Percentiles rank a stretch among this genome's conserved stretches.
Conservation (phyloP, 2,329 filamentous ascomycete species). For the Diaporthe ampelina region DNA sequence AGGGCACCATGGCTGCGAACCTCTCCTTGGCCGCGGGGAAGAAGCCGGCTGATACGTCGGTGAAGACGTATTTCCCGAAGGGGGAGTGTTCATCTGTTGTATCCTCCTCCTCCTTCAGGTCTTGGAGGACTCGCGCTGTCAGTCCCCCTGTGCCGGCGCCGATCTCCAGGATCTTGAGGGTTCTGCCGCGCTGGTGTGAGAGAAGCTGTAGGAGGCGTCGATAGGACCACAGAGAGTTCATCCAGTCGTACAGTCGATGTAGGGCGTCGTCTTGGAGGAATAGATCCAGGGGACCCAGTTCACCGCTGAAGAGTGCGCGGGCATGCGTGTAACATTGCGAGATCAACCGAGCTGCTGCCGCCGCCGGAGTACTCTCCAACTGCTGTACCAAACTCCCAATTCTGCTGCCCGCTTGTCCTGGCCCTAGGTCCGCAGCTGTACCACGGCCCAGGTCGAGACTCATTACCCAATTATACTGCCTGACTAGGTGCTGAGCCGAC, state of each 20-base stretch:
- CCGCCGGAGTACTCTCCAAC: neutral
- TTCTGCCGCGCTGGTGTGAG: slow-evolving; percentile 48
- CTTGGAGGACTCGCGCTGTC: slow-evolving; percentile 43
- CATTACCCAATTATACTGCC: neutral
- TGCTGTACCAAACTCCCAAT: neutral
- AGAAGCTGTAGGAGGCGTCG: slow-evolving; percentile 3
- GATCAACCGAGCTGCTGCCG: neutral
- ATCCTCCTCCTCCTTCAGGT: slow-evolving; percentile 27
- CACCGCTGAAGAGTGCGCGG: neutral
- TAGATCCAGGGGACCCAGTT: neutral
- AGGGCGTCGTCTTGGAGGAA: neutral
- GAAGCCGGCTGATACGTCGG: slow-evolving; percentile 44
- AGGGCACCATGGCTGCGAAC: slow-evolving; percentile 20
- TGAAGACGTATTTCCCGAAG: slow-evolving; percentile 41
- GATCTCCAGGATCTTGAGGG: slow-evolving; percentile 54
- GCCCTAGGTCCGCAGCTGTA: neutral
- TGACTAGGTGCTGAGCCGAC: neutral
- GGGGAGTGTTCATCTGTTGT: neutral
- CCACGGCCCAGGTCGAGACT: neutral
- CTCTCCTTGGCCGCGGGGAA: slow-evolving; percentile 41
- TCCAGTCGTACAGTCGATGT: neutral
- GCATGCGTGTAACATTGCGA: neutral
- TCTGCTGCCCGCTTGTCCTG: neutral
- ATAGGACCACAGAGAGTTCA: neutral
- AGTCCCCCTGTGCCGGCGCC: slow-evolving; percentile 44